Conservation (phyloP, 306 rosid species). For the Sindora glabra region DNA sequence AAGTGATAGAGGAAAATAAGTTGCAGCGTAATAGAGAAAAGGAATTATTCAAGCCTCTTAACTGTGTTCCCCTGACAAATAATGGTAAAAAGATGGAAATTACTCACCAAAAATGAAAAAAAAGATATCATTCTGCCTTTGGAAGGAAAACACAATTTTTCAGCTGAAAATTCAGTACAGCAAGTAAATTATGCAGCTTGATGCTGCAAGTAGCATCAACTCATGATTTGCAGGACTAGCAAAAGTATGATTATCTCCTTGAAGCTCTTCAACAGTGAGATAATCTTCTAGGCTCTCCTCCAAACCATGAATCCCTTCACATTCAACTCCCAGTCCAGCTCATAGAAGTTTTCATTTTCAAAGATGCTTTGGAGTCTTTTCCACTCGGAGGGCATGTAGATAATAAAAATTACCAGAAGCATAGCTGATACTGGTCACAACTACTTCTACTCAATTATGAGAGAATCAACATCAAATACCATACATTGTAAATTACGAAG, state of each 20-base stretch:
- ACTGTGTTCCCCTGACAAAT: too few relatives aligned
- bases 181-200: slow-evolving; percentile 76
- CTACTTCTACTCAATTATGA: neutral
- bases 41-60: too few relatives aligned
- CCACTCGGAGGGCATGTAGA: slow-evolving; percentile 85
- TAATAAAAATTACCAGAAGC: neutral
- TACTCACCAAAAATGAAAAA: too few relatives aligned
- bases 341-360: slow-evolving; percentile 95
- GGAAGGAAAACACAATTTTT: slow-evolving; percentile 94
- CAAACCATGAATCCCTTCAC: slow-evolving; percentile 80
- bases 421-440: neutral
- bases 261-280: slow-evolving; percentile 81
- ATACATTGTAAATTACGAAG: slow-evolving; percentile 2
- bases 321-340: slow-evolving; percentile 92
- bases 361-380: slow-evolving; percentile 87
- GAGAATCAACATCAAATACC: neutral
- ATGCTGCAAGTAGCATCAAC: slow-evolving; percentile 94
- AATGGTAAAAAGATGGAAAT: too few relatives aligned
- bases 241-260: slow-evolving; percentile 96
- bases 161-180: slow-evolving; percentile 85
- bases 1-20: neutral
- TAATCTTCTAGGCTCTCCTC: slow-evolving; percentile 84
- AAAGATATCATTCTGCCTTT: slow-evolving; percentile 58
- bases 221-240: slow-evolving; percentile 79
- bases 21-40: too few relatives aligned